These are phyloP conservation scores for Ustilago xerochloae DNA, from an alignment of 1,284 basidiomycete genomes.

Conservation along the genomic window DNA sequence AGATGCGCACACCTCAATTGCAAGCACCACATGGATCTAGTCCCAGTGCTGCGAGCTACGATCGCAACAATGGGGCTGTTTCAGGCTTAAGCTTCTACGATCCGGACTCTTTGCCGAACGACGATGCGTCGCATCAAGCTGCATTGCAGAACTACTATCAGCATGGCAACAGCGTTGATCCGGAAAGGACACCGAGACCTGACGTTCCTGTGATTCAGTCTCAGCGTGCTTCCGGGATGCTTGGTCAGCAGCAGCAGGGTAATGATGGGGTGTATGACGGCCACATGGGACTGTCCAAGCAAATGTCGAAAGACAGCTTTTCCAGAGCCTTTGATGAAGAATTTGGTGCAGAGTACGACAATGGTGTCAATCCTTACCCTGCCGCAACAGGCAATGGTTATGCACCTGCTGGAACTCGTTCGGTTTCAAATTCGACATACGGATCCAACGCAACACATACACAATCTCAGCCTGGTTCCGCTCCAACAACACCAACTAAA, in stretches of 20 bases:
- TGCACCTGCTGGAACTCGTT: slow-evolving; percentile 23
- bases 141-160: slow-evolving; percentile 7
- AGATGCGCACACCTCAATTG: slow-evolving; percentile 12
- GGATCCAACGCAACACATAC: slow-evolving; percentile 17
- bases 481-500: slow-evolving; percentile 22
- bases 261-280: neutral
- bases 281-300: slow-evolving; percentile 8
- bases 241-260: neutral
- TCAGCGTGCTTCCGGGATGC: slow-evolving; percentile 10
- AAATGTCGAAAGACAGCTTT: slow-evolving; percentile 46
- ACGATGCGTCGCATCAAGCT: neutral
- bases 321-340: slow-evolving; percentile 47
- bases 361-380: slow-evolving; percentile 14
- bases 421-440: slow-evolving; percentile 23
- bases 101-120: slow-evolving; percentile 39
- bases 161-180: slow-evolving; percentile 2
- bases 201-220: slow-evolving; percentile 34
- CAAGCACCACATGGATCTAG: slow-evolving; percentile 6
- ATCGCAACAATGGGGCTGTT: slow-evolving; percentile 37
- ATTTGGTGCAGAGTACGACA: slow-evolving; percentile 33
- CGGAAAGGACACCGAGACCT: slow-evolving; percentile 10
- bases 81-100: slow-evolving; percentile 52
- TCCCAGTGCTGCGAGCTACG: slow-evolving; percentile 12
- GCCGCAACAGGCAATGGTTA: slow-evolving; percentile 28
- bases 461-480: neutral